phyloP scores from a whole-genome alignment of 768 basidiomycete species.

The Naematelia encephala region DNA sequence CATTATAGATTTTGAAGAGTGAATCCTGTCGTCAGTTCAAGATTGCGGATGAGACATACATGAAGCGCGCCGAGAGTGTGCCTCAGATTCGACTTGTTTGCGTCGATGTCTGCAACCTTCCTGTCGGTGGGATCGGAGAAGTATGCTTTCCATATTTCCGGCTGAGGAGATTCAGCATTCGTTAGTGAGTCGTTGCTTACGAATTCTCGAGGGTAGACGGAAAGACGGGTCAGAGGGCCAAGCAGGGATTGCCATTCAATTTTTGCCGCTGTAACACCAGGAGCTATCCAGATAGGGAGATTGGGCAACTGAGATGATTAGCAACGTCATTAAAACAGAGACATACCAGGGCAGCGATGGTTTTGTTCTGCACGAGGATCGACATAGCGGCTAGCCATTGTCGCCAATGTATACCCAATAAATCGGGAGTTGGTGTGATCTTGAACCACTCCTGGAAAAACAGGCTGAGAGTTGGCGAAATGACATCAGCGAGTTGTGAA shows the following conservation, averaged over 20 bases:
- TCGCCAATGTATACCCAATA: conserved; percentile 63
- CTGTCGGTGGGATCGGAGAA: conserved; percentile 83
- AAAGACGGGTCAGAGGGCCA: conserved; percentile 78
- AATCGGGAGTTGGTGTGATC: conserved; percentile 41
- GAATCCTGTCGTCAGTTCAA: conserved; percentile 48
- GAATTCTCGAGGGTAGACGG: conserved; percentile 86
- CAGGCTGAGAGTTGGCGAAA: conserved; percentile 58
- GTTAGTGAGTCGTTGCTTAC: conserved; percentile 52
- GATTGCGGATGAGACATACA: conserved; percentile 52
- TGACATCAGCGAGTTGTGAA: conserved; percentile 69
- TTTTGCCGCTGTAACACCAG: conserved; percentile 39
- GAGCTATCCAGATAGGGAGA: conserved; percentile 45
- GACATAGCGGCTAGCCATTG: conserved; percentile 76
- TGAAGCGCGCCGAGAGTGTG: conserved; percentile 80
- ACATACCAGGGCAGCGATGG: conserved; percentile 67
- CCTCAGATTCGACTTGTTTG: conserved; percentile 79
- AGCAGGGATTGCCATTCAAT: conserved; percentile 60
- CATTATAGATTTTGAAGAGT: conserved; percentile 82
- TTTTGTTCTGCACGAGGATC: conserved; percentile 73
- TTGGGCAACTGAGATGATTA: conserved; percentile 38
- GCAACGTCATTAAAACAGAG: neutral
- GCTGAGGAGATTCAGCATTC: conserved; percentile 56
- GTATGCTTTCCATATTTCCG: conserved; percentile 69
- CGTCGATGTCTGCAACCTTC: conserved; percentile 68
- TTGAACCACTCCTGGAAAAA: conserved; percentile 50